Base-by-base conservation (phyloP, 179 eudicot species). In the Amaranthus tricolor region DNA sequence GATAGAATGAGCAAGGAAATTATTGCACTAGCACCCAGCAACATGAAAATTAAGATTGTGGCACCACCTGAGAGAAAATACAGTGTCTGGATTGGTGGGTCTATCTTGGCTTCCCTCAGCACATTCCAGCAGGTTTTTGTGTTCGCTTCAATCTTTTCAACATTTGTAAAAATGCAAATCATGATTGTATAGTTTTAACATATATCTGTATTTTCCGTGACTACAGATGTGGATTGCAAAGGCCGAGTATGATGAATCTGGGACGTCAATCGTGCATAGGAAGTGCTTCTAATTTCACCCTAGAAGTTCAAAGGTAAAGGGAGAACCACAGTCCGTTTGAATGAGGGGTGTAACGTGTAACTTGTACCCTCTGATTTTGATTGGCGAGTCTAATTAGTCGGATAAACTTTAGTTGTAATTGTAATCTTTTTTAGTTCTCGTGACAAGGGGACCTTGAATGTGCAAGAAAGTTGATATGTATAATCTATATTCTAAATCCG, bases 11-110 rank as follows among this genome's bases (percentile, higher is more conserved):
- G 85, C 71, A 83, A 79, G 83, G 85, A 83, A 74, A 80, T 82
- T 62, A 82, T 82, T 61, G 85, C 85, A n/a, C 68, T 82, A 7
- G 85, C 85, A 1, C 85, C 85, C 0, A 82, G 82, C 69, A 82
- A 80, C 80, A 82, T 82, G 84, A 81, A 81, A 24, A 81, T 82
- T 47, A 82, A 82, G 73, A 83, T 83, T 45, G 85, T 83, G 21
- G 85, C 85, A 10, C 85, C 85, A 8, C 85, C 85, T 21, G 85
- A 83, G 85, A 83, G 83, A 71, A 83, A 83, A 73, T 83, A 83
- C 81, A 83, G 85, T 77, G 85, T 83, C 3, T 83, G 77, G 81
- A 79, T 83, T 5, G 83, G 84, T 50, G 84, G 84, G 44, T 81
- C 84, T 21, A 81, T 81, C 66, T 71, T 80, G 76, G 81, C 80